Evolutionary conservation across 768 basidiomycete genomes (phyloP).

Genomic region (Suillus decipiens): DNA sequence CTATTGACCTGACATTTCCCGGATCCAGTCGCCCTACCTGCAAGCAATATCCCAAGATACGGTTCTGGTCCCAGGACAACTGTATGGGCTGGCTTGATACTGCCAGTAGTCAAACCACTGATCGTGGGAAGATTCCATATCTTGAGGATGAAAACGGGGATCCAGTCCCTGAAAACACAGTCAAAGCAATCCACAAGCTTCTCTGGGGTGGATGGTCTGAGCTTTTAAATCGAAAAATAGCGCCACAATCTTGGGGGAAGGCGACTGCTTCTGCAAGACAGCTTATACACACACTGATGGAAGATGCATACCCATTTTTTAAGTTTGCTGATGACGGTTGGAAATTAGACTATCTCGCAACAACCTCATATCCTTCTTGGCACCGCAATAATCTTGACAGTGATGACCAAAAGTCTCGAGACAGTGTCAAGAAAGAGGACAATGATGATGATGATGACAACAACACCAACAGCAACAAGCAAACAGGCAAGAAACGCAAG

Average conservation of each 20-base stretch:
- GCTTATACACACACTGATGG: slow-evolving; percentile 1
- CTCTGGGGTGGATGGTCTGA: too few species aligned
- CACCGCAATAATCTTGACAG: not conserved
- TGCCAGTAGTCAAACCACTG: too few species aligned
- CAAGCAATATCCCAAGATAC: not conserved
- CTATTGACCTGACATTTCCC: not conserved
- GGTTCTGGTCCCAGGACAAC: slow-evolving; percentile 3
- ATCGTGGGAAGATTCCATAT: too few species aligned
- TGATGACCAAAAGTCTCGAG: not conserved
- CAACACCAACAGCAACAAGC: not conserved
- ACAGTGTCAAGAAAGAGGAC: not conserved
- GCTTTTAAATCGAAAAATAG: too few species aligned
- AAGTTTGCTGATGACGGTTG: slow-evolving; percentile 7
- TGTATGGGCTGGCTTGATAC: not conserved
- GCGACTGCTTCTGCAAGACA: slow-evolving; percentile 2
- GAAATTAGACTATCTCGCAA: slow-evolving; percentile 3
- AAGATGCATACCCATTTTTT: not conserved
- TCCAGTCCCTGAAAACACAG: too few species aligned
- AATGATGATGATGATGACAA: not conserved
- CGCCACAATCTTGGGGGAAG: too few species aligned
- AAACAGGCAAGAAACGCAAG: not conserved
- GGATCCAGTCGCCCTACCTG: not conserved
- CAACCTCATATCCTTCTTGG: not conserved
- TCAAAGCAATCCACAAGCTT: too few species aligned
- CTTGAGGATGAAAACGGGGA: too few species aligned